Evolutionary conservation across 495 filamentous ascomycete genomes (phyloP).

Genomic region (Parathielavia appendiculata): DNA sequence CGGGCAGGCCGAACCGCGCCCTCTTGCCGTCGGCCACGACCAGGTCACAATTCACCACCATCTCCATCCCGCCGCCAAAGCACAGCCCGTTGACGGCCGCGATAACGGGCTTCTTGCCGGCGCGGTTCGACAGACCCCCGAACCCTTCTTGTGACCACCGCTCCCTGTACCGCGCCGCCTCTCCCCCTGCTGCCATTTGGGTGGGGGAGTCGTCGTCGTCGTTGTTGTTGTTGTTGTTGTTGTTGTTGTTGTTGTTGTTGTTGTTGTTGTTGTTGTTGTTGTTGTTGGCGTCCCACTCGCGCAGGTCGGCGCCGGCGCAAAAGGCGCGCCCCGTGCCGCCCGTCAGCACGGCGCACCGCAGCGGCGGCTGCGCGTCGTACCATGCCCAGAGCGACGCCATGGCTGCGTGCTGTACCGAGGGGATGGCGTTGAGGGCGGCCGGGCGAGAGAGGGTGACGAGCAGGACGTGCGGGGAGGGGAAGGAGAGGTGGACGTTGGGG

Average conservation of each 20-base stretch:
- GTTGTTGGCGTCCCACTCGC: constrained; percentile 39
- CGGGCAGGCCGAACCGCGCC: constrained; percentile 64
- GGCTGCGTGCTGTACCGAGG: constrained; percentile 44
- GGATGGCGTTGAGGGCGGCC: constrained; percentile 54
- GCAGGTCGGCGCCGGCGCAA: constrained; percentile 55
- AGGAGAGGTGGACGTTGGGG: constrained; percentile 45
- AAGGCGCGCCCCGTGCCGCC: constrained; percentile 48
- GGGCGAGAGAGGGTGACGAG: constrained; percentile 60
- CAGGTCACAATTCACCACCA: constrained; percentile 68
- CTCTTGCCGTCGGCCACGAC: constrained; percentile 52
- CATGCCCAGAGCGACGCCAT: constrained; percentile 51
- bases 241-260: constrained; percentile 29
- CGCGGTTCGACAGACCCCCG: constrained; percentile 44
- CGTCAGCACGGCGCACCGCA: constrained; percentile 54
- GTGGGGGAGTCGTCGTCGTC: too few relatives aligned
- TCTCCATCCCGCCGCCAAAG: constrained; percentile 73
- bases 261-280: constrained; percentile 39
- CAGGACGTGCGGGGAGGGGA: constrained; percentile 52
- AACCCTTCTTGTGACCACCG: constrained; percentile 36
- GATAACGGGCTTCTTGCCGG: constrained; percentile 65
- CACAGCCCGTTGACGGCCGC: constrained; percentile 75
- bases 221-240: constrained; percentile 37
- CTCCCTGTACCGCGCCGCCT: constrained; percentile 6
- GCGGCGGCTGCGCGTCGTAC: constrained; percentile 53
- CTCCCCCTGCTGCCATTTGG: constrained; percentile 18